Base-by-base conservation (phyloP, 2,329 filamentous ascomycete genomes). In the Xylaria hypoxylon region DNA sequence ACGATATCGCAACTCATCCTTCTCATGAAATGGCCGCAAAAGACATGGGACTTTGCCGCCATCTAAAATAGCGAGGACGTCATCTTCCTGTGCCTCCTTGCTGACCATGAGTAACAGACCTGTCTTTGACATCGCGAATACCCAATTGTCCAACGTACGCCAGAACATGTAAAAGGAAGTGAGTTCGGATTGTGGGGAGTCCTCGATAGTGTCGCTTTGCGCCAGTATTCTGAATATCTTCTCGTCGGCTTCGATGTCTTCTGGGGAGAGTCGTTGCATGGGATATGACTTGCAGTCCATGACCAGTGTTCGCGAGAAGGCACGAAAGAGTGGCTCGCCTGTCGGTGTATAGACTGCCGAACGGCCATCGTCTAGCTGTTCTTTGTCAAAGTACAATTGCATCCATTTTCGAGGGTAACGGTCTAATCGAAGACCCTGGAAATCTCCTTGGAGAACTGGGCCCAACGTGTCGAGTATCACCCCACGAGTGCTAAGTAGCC, bases 251-350 rank as follows among this genome's bases (percentile, higher is more conserved):
- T 48, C 51, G 7, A 62, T 42, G 7, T 57, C 52, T n/a, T 48
- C 51, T 11, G 11, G n/a, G 6, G 28, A 40, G 13, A 62, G 60
- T 22, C 51, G 52, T 10, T 26, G 2, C 2, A 55, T 56, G 22
- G 60, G 50, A 47, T 62, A 57, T 7, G 40, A 28, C n/a, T 26
- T 48, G 33, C 51, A 62, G 44, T 62, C 60, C 51, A 56, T 62
- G 40, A 57, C 60, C 4, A 62, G 28, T 2, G 60, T 62, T 42
- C 60, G 50, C 51, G 40, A 62, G 40, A 22, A 62, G 11, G 60
- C 60, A 17, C 52, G 60, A 44, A 50, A 62, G 13, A 57, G 40
- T 19, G 51, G 26, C 15, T 62, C 60, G 13, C 28, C 50, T 22
- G 60, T 62, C 4, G 44, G 11, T n/a, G 13, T 19, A 35, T 62